Conservation (phyloP, 768 basidiomycete species). For the Phlegmacium glaucopus region DNA sequence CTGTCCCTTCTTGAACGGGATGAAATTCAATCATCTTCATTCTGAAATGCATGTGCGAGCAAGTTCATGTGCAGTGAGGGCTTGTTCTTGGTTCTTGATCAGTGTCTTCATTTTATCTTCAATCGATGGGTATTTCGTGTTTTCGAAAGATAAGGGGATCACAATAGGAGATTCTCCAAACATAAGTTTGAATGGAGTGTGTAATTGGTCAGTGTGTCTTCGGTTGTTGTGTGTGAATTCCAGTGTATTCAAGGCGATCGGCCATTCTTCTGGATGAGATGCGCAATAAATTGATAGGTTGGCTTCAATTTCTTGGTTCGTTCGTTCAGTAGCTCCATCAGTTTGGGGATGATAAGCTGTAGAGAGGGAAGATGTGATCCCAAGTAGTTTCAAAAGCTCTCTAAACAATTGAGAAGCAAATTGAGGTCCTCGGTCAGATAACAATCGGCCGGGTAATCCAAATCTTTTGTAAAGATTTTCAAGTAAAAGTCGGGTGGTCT, state of each 20-base stretch:
- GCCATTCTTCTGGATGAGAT: constrained; percentile 1
- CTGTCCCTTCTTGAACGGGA: constrained; percentile 5
- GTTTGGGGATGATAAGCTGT: constrained; percentile 29
- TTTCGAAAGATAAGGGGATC: constrained; percentile 5
- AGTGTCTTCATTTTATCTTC: constrained; percentile 6
- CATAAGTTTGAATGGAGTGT: constrained; percentile 10
- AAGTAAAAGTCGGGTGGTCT: constrained; percentile 10
- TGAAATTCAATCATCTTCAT: not conserved
- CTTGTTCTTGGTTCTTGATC: constrained; percentile 6
- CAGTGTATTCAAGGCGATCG: not conserved
- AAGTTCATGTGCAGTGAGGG: constrained; percentile 12
- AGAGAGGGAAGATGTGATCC: constrained; percentile 21
- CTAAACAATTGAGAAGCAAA: constrained; percentile 28
- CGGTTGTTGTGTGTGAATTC: constrained; percentile 3
- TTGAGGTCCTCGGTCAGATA: constrained; percentile 22
- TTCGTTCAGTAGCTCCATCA: constrained; percentile 34
- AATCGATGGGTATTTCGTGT: not conserved
- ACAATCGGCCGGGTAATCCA: constrained; percentile 23
- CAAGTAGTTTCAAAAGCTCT: constrained; percentile 14
- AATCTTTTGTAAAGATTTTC: constrained; percentile 21
- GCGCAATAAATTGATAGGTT: constrained; percentile 3
- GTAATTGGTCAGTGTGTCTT: not conserved
- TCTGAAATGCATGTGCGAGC: constrained; percentile 2
- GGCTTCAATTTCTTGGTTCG: constrained; percentile 31
- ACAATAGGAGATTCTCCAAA: constrained; percentile 4